Percentiles rank a stretch among this genome's conserved stretches.
Conservation (phyloP, 768 basidiomycete species). For the Leccinum obscurum region DNA sequence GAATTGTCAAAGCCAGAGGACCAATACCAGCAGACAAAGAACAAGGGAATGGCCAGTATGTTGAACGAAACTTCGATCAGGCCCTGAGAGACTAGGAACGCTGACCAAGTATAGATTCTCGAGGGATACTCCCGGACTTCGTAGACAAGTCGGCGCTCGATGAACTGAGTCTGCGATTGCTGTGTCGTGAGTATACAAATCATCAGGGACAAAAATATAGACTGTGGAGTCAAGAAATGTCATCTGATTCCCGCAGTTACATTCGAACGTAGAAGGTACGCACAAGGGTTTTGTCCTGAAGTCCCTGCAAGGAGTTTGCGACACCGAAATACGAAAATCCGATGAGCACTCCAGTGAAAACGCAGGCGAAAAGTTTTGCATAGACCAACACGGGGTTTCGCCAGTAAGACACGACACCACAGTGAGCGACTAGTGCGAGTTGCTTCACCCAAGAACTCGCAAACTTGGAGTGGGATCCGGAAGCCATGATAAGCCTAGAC, state of each 20-base stretch:
- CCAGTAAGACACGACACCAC: conserved; percentile 38
- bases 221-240: conserved; percentile 26
- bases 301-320: conserved; percentile 39
- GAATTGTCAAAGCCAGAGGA: conserved; percentile 40
- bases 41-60: conserved; percentile 39
- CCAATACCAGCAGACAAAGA: conserved; percentile 53
- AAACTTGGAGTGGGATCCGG: conserved; percentile 32
- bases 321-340: conserved; percentile 45
- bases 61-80: conserved; percentile 48
- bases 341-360: conserved; percentile 36
- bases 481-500: conserved; percentile 20
- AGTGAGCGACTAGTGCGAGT: conserved; percentile 29
- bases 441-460: conserved; percentile 43
- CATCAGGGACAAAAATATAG: conserved; percentile 52
- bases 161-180: conserved; percentile 60
- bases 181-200: conserved; percentile 48
- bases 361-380: conserved; percentile 40
- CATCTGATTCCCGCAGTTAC: neutral
- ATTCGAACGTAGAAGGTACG: neutral
- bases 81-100: conserved; percentile 53
- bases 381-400: conserved; percentile 41
- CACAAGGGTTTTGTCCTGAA: no score
- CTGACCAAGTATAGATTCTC: conserved; percentile 63
- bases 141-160: conserved; percentile 55
- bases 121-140: conserved; percentile 65